Evolutionary conservation across 2,329 filamentous ascomycete species (phyloP), one percentile per base, ranked within the genome.

Genomic region (Beauveria pseudobassiana): DNA sequence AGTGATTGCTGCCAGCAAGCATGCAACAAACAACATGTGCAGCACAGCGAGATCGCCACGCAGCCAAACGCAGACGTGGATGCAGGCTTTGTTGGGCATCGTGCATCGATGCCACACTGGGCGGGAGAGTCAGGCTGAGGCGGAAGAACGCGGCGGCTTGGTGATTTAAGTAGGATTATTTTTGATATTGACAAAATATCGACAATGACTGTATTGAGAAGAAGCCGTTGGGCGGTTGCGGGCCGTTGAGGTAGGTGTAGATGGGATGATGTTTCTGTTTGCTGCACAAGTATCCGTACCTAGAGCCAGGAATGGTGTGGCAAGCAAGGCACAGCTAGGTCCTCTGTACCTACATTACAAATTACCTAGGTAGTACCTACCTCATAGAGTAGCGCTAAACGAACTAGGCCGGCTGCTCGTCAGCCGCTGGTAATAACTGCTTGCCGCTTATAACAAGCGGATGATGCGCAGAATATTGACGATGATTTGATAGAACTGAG

Each of bases 101-200:
- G 28, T 52, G 56, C 56, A 59, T 59, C 24, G 48, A 59, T 60
- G 57, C 57, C 57, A 53, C 57, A 60, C 57, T 12, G 57, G 40
- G 49, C 40, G 9, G 49, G 24, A 30, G 49, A 52, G 46, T 52
- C 46, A 50, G 57, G 57, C 46, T 50, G 57, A 50, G 30, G 55
- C 20, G 43, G 28, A 22, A 51, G 22, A 42, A 51, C 52, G 56
- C 46, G 46, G 38, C 14, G 46, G 56, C 18, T 26, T 42, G 14
- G 5, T 26, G 7, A 26, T 50, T 50, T 0, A 40, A 16, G 55
- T 14, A 14, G 16, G 2, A 40, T 40, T 10, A 26, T 40, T 3
- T 49, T 24, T 24, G 22, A 24, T 24, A 24, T 24, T 24, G 22
- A 24, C 22, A 24, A 3, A 24, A 24, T 24, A 24, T 24, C 22